Evolutionary conservation across 345 rosid species (phyloP).

Genomic region (Trapa bicornis): DNA sequence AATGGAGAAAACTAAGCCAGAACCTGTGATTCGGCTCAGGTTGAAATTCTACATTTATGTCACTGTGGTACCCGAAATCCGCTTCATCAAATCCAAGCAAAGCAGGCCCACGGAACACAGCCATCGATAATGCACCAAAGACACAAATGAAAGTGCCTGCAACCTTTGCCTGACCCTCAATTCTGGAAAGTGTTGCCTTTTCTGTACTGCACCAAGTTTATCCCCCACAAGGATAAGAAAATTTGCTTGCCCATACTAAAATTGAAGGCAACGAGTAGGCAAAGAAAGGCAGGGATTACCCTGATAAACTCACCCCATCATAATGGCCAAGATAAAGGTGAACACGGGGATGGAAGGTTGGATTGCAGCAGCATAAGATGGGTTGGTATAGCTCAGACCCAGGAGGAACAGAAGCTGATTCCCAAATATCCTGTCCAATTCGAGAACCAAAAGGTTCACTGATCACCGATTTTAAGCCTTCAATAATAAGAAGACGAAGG

Average conservation of each 20-base stretch:
- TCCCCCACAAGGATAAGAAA: constrained; percentile 9
- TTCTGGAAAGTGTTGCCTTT: constrained; percentile 60
- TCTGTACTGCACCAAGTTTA: constrained; percentile 77
- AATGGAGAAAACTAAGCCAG: constrained; percentile 38
- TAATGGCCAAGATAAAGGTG: constrained; percentile 77
- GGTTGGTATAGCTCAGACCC: constrained; percentile 94
- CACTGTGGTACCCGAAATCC: constrained; percentile 36
- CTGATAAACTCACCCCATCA: constrained; percentile 64
- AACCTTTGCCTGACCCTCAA: constrained; percentile 87
- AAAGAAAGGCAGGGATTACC: not conserved
- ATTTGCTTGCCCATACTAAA: not conserved
- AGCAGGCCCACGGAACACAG: constrained; percentile 76
- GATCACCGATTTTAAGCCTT: not conserved
- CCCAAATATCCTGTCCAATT: constrained; percentile 70
- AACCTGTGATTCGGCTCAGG: constrained; percentile 84
- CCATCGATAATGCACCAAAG: constrained; percentile 78
- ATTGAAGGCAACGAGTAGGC: not conserved
- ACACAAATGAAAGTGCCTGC: constrained; percentile 78
- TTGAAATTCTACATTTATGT: constrained; percentile 70
- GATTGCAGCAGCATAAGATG: constrained; percentile 93
- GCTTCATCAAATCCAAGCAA: constrained; percentile 47
- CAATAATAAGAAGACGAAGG: not conserved
- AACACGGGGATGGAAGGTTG: constrained; percentile 98
- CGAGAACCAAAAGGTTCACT: not conserved
- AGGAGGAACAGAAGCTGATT: constrained; percentile 90